Evolutionary conservation across 176 grass and related monocot genomes (phyloP), one percentile per base, ranked within the genome.

Genomic region (Oryza meyeriana): DNA sequence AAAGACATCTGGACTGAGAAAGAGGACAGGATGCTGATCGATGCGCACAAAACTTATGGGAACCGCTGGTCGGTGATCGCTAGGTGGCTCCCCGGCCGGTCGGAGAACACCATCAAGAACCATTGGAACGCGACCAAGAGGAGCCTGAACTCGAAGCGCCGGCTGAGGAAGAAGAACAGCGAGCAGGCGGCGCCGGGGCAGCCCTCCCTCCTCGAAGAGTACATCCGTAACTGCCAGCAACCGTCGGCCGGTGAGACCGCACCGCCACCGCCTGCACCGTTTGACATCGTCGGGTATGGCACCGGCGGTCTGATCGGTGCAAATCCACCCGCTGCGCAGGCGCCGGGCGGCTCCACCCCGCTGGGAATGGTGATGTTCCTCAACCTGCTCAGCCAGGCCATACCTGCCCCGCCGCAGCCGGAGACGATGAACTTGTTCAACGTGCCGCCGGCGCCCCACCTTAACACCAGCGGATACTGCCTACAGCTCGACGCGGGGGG

Each of bases 71-170:
- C 88, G 1, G 55, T 69, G 12, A 94, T 94, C 5, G 88, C 92
- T 0, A 88, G 28, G 72, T 38, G 69, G 26, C 84, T 98, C 22
- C 75, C 81, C 0, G 95, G 92, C 12, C 71, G 88, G 22, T 88
- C 92, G 7, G 90, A 94, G 79, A 98, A 98, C 76, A 41, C 72
- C 17, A 78, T 98, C 55, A 98, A 98, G 82, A 98, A 98, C 58
- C 95, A 93, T 36, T 95, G 92, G 92, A 94, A 98, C 22, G 92
- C 92, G 9, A 98, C 90, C 24, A 84, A 74, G 20, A 77, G 92
- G 18, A 83, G 90, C 68, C 75, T 93, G 22, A 81, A 79, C 14
- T 82, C 90, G 1, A 94, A 74, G 72, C 87, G 81, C 0, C 64
- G 63, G 1, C 58, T 85, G 61, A 92, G 61, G 70, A 94, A 91